Evolutionary conservation across 192 early-diverging fungal genomes (phyloP).

Genomic region (Gonapodya sp.): DNA sequence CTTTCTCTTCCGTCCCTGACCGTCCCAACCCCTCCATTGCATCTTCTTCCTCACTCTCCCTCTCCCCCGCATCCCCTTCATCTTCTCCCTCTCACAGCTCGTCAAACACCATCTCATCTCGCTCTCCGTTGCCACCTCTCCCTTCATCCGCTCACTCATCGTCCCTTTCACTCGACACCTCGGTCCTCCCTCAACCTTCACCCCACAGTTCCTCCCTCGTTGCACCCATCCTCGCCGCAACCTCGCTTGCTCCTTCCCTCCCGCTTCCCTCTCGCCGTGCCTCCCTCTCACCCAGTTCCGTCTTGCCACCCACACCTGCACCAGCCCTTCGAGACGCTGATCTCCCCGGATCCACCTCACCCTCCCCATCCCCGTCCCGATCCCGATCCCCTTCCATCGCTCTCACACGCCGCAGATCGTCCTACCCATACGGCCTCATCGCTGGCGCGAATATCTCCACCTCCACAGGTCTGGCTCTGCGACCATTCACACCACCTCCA

Average conservation of each 20-base stretch:
- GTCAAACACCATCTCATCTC: background rate
- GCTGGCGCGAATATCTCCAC: background rate
- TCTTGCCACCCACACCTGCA: background rate
- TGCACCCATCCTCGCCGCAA: background rate
- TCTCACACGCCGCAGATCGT: no score
- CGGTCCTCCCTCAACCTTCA: background rate
- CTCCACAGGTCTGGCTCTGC: no score
- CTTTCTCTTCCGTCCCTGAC: background rate
- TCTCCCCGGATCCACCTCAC: no score
- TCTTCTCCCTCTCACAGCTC: background rate
- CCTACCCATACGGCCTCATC: background rate
- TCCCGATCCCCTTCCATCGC: background rate
- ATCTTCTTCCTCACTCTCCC: background rate
- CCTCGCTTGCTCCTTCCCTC: background rate
- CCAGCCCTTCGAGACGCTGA: no score
- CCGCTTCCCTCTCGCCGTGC: background rate
- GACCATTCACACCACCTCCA: no score
- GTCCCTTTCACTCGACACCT: background rate
- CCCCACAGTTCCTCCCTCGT: background rate
- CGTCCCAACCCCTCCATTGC: background rate
- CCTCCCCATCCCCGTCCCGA: no score
- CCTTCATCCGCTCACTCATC: background rate
- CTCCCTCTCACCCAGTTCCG: background rate
- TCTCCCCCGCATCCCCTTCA: background rate
- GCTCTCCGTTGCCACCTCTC: background rate